These are phyloP conservation scores for Kluyveromyces starmeri DNA, from an alignment of 805 yeast species.

Conservation along the genomic window DNA sequence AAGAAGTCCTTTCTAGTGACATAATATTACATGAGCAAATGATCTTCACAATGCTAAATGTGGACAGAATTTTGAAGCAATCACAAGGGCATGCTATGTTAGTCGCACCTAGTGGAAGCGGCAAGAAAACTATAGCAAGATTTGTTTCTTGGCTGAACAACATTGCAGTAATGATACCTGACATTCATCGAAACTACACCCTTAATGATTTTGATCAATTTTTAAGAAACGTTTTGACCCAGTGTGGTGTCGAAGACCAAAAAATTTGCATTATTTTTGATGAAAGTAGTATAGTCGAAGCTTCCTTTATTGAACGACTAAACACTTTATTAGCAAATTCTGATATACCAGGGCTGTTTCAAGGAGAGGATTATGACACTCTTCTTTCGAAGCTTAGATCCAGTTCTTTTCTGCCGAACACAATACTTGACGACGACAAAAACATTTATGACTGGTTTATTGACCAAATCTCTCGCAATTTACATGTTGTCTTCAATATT, in stretches of 20 bases:
- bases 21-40: constrained; percentile 61
- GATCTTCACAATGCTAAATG: constrained; percentile 63
- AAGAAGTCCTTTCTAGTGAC: constrained; percentile 60
- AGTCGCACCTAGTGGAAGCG: constrained; percentile 76
- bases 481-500: constrained; percentile 78
- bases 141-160: constrained; percentile 95
- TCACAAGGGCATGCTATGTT: constrained; percentile 86
- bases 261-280: constrained; percentile 66
- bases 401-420: constrained; percentile 50
- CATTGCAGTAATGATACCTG: constrained; percentile 47
- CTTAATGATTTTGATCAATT: constrained; percentile 60
- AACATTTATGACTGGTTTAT: constrained; percentile 74
- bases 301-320: constrained; percentile 83
- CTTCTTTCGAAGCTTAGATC: constrained; percentile 49
- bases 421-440: constrained; percentile 53
- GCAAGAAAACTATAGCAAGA: constrained; percentile 63
- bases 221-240: constrained; percentile 43
- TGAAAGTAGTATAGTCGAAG: constrained; percentile 66
- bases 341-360: constrained; percentile 84
- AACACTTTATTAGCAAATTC: constrained; percentile 89
- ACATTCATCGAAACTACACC: constrained; percentile 44
- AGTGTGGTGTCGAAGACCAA: constrained; percentile 48
- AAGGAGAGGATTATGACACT: constrained; percentile 53
- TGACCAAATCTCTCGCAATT: constrained; percentile 51
- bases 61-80: constrained; percentile 75